phyloP scores from a whole-genome alignment of 1,284 basidiomycete species.

The Tilletiopsis washingtonensis region DNA sequence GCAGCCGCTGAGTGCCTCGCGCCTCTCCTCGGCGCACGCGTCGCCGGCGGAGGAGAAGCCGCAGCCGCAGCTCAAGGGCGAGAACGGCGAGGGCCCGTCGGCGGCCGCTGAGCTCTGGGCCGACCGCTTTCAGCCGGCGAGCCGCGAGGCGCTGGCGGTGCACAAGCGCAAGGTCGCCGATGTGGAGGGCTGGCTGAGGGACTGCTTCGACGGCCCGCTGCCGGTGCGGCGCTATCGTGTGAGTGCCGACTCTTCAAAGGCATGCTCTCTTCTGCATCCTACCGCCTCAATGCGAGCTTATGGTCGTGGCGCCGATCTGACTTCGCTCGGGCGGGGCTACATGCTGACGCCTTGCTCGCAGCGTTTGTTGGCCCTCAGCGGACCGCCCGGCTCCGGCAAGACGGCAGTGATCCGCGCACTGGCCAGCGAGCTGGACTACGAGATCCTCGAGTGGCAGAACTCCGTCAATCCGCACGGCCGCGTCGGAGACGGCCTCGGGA shows the following conservation, averaged over 20 bases:
- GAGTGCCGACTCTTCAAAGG: background rate
- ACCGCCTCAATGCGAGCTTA: background rate
- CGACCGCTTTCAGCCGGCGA: no score
- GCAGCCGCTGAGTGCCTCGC: no score
- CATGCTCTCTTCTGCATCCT: background rate
- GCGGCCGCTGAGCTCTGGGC: no score
- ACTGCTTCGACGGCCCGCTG: constrained; percentile 63
- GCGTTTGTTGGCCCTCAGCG: constrained; percentile 73
- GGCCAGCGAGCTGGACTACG: constrained; percentile 63
- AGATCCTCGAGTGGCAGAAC: constrained; percentile 80
- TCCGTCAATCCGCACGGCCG: no score
- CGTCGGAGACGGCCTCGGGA: background rate
- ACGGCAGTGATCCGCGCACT: constrained; percentile 74
- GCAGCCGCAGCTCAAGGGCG: no score
- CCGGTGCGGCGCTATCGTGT: constrained; percentile 64
- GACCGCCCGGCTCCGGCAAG: constrained; percentile 84
- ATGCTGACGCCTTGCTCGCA: no score
- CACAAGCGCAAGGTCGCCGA: constrained; percentile 79
- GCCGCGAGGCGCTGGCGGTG: constrained; percentile 71
- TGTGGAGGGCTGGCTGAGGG: constrained; percentile 73
- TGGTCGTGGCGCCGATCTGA: no score
- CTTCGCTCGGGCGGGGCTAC: no score
- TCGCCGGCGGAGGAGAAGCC: no score
- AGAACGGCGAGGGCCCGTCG: no score
- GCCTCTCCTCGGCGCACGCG: no score